phyloP scores from a whole-genome alignment of 768 basidiomycete genomes.

The Suillus variegatus region DNA sequence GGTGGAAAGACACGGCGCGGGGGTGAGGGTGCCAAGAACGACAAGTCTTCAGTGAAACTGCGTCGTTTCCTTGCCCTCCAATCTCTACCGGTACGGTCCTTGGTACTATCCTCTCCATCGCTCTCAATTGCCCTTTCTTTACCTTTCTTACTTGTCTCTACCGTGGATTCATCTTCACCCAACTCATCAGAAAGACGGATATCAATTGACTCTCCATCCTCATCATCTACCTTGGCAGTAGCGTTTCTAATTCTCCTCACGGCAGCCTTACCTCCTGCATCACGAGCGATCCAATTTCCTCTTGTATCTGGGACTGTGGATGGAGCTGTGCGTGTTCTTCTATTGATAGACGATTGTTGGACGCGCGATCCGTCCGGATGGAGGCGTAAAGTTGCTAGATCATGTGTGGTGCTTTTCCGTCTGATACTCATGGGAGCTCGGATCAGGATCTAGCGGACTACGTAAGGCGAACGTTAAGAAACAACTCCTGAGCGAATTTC shows the following conservation, averaged over 20 bases:
- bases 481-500: neutral
- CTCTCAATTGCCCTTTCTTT: slow-evolving; percentile 25
- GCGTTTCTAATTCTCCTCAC: slow-evolving; percentile 39
- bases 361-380: slow-evolving; percentile 67
- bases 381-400: slow-evolving; percentile 63
- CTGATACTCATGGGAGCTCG: slow-evolving; percentile 30
- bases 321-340: slow-evolving; percentile 34
- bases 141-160: slow-evolving; percentile 20
- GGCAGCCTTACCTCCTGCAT: slow-evolving; percentile 56
- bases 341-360: slow-evolving; percentile 41
- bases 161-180: slow-evolving; percentile 17
- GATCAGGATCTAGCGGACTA: neutral
- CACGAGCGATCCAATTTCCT: slow-evolving; percentile 67
- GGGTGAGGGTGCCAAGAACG: slow-evolving; percentile 48
- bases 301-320: slow-evolving; percentile 44
- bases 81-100: slow-evolving; percentile 16
- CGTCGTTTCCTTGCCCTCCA: slow-evolving; percentile 41
- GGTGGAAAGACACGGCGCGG: slow-evolving; percentile 13
- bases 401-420: slow-evolving; percentile 57
- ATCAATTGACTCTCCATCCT: slow-evolving; percentile 25
- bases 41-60: slow-evolving; percentile 50
- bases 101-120: slow-evolving; percentile 12
- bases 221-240: slow-evolving; percentile 21
- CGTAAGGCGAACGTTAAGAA: slow-evolving; percentile 1
- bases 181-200: slow-evolving; percentile 19